Percentiles rank a stretch among this genome's conserved stretches.
These are phyloP conservation scores for Pseudocercospora ulei DNA, from an alignment of 2,329 filamentous ascomycete genomes.

Conservation along the genomic window DNA sequence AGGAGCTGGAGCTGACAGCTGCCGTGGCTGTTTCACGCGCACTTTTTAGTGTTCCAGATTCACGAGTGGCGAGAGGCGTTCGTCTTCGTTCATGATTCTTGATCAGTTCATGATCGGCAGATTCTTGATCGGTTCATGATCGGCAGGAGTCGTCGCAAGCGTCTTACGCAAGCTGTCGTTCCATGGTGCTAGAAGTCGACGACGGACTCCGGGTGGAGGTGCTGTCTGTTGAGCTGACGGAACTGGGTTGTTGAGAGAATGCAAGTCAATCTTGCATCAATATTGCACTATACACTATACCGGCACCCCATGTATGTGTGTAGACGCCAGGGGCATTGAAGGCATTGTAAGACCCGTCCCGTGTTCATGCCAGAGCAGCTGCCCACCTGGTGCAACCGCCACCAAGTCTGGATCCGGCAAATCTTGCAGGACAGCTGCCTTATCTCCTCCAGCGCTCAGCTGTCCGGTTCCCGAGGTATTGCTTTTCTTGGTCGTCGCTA, in stretches of 20 bases:
- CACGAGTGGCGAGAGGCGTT: conserved; percentile 14
- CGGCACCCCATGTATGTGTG: conserved; percentile 13
- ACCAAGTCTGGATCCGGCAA: conserved; percentile 13
- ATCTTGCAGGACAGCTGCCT: conserved; percentile 17
- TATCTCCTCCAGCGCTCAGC: too few species aligned
- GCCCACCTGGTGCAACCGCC: conserved; percentile 12
- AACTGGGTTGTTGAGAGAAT: neutral
- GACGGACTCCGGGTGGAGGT: too few species aligned
- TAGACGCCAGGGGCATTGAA: conserved; percentile 13
- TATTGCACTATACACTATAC: conserved; percentile 12
- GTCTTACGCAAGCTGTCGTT: neutral
- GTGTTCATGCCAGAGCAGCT: conserved; percentile 11
- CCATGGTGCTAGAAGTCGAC: neutral
- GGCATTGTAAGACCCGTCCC: conserved; percentile 7
- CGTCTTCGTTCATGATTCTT: neutral
- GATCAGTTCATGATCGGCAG: too few species aligned
- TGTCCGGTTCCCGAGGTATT: too few species aligned
- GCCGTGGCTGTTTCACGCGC: conserved; percentile 12
- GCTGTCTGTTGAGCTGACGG: neutral
- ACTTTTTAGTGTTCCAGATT: conserved; percentile 15
- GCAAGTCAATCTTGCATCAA: conserved; percentile 1
- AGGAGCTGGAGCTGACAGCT: conserved; percentile 16
- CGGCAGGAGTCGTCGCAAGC: neutral
- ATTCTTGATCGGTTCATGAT: too few species aligned
- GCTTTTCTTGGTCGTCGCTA: too few species aligned